phyloP scores from a whole-genome alignment of 2,329 filamentous ascomycete species.

The Aspergillus nomiae region DNA sequence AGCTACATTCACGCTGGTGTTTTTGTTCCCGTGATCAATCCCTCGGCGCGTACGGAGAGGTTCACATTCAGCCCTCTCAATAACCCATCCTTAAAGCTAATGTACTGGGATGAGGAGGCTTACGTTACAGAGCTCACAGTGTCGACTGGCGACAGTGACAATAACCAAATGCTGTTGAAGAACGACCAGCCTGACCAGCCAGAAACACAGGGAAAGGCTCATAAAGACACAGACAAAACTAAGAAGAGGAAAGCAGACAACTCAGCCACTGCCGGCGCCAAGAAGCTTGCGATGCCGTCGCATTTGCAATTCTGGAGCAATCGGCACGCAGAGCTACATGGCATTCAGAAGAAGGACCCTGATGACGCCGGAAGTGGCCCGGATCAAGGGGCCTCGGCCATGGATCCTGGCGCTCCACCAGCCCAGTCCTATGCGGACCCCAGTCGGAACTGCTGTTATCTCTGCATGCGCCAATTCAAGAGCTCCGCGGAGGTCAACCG shows the following conservation, averaged over 20 bases:
- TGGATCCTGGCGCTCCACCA: conserved; percentile 37
- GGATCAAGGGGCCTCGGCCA: conserved; percentile 29
- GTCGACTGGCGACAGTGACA: conserved; percentile 53
- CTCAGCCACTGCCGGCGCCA: conserved; percentile 34
- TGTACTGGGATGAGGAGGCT: conserved; percentile 75
- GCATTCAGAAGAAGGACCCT: conserved; percentile 42
- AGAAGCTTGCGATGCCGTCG: conserved; percentile 58
- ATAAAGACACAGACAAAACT: conserved; percentile 46
- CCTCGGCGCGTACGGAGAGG: conserved; percentile 57
- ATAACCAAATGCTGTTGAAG: conserved; percentile 22
- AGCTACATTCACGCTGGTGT: conserved; percentile 83
- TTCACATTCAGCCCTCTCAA: conserved; percentile 72
- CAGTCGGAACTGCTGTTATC: conserved; percentile 59
- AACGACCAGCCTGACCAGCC: conserved; percentile 18
- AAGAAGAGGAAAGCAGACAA: conserved; percentile 52
- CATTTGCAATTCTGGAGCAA: conserved; percentile 73
- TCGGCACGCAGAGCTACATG: conserved; percentile 68
- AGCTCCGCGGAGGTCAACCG: conserved; percentile 56
- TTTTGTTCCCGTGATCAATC: conserved; percentile 72
- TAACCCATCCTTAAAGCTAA: conserved; percentile 67
- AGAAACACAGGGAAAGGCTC: conserved; percentile 32
- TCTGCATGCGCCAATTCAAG: conserved; percentile 64
- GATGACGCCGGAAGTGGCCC: conserved; percentile 24
- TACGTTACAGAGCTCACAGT: conserved; percentile 69
- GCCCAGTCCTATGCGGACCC: conserved; percentile 63